These are phyloP conservation scores for Pisolithus sp. DNA, from an alignment of 768 basidiomycete species.

Conservation along the genomic window DNA sequence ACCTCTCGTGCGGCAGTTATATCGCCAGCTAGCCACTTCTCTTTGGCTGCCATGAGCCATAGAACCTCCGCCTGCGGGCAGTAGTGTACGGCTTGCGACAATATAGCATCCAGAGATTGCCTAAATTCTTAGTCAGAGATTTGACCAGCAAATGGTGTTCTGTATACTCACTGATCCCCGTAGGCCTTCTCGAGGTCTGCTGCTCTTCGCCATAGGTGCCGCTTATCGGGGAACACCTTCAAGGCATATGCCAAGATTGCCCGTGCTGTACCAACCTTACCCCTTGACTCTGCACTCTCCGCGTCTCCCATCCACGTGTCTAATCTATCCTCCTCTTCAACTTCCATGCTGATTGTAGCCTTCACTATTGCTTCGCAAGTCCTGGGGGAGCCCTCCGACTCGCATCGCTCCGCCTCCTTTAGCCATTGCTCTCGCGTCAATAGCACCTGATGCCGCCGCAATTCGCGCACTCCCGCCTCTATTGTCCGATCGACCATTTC, in stretches of 20 bases:
- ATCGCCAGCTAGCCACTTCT: constrained; percentile 89
- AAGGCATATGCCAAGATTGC: constrained; percentile 89
- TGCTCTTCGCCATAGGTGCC: constrained; percentile 82
- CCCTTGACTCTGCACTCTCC: constrained; percentile 68
- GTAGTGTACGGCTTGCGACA: constrained; percentile 77
- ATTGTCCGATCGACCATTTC: constrained; percentile 84
- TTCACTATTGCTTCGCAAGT: constrained; percentile 95
- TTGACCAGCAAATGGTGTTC: neutral
- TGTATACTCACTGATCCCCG: constrained; percentile 59
- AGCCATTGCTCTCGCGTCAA: constrained; percentile 91
- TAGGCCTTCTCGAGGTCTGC: constrained; percentile 91
- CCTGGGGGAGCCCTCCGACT: constrained; percentile 73
- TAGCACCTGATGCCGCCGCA: constrained; percentile 79
- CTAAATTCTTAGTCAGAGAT: constrained; percentile 29
- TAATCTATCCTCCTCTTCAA: constrained; percentile 90
- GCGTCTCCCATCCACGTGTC: constrained; percentile 92
- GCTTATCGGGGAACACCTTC: constrained; percentile 82
- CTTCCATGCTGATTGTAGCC: constrained; percentile 86
- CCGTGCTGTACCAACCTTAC: constrained; percentile 74
- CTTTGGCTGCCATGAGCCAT: constrained; percentile 98
- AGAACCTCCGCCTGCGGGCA: constrained; percentile 94
- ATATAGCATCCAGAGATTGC: constrained; percentile 75
- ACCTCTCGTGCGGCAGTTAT: constrained; percentile 88
- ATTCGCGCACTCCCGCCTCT: constrained; percentile 70
- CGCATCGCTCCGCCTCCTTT: constrained; percentile 89